phyloP scores from a whole-genome alignment of 2,329 filamentous ascomycete species.

The Chlorencoelia australis region DNA sequence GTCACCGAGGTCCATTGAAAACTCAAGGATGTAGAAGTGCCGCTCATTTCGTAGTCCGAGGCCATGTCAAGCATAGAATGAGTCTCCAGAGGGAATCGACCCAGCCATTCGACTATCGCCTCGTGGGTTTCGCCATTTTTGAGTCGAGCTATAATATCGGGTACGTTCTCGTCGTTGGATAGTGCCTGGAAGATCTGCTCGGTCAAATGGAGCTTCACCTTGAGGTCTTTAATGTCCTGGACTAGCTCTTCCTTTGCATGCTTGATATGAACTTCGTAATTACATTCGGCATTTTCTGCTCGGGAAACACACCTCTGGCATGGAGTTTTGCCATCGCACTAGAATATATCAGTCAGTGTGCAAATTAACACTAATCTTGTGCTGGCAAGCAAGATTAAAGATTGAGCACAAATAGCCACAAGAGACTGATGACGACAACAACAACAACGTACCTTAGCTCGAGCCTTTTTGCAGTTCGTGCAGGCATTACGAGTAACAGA shows the following conservation, averaged over 20 bases:
- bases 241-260: slow-evolving; percentile 28
- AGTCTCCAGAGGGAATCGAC: slow-evolving; percentile 15
- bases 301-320: slow-evolving; percentile 26
- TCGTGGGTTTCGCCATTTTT: slow-evolving; percentile 22
- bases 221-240: slow-evolving; percentile 25
- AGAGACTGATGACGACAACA: background rate
- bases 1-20: slow-evolving; percentile 24
- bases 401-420: too few relatives aligned
- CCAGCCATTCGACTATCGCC: slow-evolving; percentile 23
- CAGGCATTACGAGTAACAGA: slow-evolving; percentile 29
- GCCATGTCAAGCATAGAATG: too few relatives aligned
- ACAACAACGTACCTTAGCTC: slow-evolving; percentile 26
- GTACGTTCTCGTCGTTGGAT: slow-evolving; percentile 20
- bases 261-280: slow-evolving; percentile 28
- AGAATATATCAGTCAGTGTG: slow-evolving; percentile 9
- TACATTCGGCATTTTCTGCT: slow-evolving; percentile 19
- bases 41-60: slow-evolving; percentile 18
- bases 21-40: slow-evolving; percentile 12
- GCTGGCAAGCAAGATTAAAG: background rate
- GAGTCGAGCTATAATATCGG: slow-evolving; percentile 24
- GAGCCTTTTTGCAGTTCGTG: slow-evolving; percentile 28
- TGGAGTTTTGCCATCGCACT: slow-evolving; percentile 28
- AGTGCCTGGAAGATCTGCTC: slow-evolving; percentile 25
- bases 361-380: background rate
- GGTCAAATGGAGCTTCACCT: slow-evolving; percentile 20